Evolutionary conservation across 805 yeast genomes (phyloP).

Genomic region (Candida verbasci): DNA sequence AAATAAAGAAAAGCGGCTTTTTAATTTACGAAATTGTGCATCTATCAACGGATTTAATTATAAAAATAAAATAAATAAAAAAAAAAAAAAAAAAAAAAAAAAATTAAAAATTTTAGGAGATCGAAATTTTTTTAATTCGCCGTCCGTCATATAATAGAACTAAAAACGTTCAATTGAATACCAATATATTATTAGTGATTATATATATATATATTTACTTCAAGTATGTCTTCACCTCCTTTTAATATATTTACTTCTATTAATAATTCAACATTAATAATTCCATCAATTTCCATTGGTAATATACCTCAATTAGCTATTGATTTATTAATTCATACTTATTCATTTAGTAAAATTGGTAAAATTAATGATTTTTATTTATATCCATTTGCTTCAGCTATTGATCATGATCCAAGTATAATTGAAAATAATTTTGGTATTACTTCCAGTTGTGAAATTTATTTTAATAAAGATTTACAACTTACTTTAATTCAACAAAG

Average conservation of each 20-base stretch:
- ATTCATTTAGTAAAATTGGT: conserved; percentile 47
- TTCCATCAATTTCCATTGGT: conserved; percentile 84
- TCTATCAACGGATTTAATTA: no score
- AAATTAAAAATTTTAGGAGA: no score
- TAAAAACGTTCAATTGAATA: no score
- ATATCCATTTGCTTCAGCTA: conserved; percentile 83
- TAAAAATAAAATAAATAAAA: no score
- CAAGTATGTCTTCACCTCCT: no score
- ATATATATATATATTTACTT: no score
- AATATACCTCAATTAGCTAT: conserved; percentile 82
- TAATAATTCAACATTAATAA: conserved; percentile 35
- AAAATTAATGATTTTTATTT: conserved; percentile 56
- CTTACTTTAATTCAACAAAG: conserved; percentile 73
- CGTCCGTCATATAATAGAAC: no score
- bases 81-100: no score
- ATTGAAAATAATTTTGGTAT: conserved; percentile 23
- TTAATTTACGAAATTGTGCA: no score
- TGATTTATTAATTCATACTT: conserved; percentile 70
- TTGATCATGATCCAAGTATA: conserved; percentile 34
- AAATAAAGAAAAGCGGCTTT: no score
- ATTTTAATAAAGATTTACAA: conserved; percentile 34
- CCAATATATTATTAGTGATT: no score
- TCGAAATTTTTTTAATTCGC: no score
- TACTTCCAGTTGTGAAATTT: conserved; percentile 66
- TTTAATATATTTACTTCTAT: not conserved